Evolutionary conservation across 768 basidiomycete species (phyloP).

Genomic region (Pleurotus giganteus): DNA sequence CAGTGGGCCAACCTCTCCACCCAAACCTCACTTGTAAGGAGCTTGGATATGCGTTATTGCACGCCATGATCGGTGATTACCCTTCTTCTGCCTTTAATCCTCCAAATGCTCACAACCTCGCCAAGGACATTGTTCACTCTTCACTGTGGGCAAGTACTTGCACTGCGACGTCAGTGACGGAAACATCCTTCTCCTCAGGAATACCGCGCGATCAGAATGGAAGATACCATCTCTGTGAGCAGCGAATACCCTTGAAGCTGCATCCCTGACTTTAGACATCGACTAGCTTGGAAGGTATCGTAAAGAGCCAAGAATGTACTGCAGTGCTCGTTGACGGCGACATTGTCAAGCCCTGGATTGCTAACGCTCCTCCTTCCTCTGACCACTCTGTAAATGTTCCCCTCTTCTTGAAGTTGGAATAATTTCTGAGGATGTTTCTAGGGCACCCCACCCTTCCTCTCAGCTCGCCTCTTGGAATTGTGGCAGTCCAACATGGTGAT

Average conservation of each 20-base stretch:
- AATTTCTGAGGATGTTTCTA: not conserved
- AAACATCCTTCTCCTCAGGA: slow-evolving; percentile 4
- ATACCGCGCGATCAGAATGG: not conserved
- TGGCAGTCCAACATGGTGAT: not conserved
- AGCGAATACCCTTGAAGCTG: not conserved
- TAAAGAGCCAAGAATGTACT: not conserved
- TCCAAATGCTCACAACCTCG: not conserved
- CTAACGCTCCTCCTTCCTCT: not conserved
- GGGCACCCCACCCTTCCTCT: slow-evolving; percentile 7
- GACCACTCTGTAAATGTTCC: not conserved
- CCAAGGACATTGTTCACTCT: slow-evolving; percentile 4
- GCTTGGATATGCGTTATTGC: not conserved
- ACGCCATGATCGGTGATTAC: slow-evolving; percentile 11
- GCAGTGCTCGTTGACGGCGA: slow-evolving; percentile 10
- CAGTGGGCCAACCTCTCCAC: not conserved
- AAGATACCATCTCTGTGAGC: not conserved
- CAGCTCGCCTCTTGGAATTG: not conserved
- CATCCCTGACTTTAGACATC: not conserved
- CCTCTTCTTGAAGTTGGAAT: not conserved
- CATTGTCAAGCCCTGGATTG: slow-evolving; percentile 2
- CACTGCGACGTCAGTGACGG: slow-evolving; percentile 10
- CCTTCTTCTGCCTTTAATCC: not conserved
- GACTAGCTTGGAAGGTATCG: not conserved
- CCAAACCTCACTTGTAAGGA: not conserved
- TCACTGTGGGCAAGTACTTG: not conserved